phyloP scores from a whole-genome alignment of 306 rosid genomes.

The Dicorynia guianensis region DNA sequence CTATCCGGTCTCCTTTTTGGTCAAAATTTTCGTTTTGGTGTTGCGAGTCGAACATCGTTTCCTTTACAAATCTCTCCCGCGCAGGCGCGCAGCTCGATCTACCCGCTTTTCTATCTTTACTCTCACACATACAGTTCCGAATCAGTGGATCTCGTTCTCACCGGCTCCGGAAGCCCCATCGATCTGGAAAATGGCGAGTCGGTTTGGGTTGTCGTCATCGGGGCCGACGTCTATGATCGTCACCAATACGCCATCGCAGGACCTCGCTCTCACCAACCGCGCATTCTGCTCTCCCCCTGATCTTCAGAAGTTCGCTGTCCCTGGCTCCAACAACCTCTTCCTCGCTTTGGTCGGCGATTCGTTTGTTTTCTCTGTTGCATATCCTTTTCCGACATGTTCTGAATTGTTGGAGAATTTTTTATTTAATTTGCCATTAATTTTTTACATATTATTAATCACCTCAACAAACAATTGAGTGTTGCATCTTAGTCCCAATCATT shows the following conservation, averaged over 20 bases:
- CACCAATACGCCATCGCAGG: conserved; percentile 69
- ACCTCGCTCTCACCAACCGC: conserved; percentile 74
- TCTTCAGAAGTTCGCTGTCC: conserved; percentile 70
- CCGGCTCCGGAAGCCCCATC: not conserved
- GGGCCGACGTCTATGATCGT: conserved; percentile 62
- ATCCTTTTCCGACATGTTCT: conserved; percentile 73
- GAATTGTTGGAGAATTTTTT: not conserved
- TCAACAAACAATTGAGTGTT: not conserved
- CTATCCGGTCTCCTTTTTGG: too few species aligned
- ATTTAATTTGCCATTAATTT: not conserved
- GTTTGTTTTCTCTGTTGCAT: conserved; percentile 77
- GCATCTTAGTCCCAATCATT: not conserved
- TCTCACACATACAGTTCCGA: too few species aligned
- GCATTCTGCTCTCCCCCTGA: conserved; percentile 80
- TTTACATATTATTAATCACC: not conserved
- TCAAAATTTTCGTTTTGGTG: too few species aligned
- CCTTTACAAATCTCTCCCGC: too few species aligned
- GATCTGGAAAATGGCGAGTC: conserved; percentile 60
- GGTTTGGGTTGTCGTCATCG: conserved; percentile 57
- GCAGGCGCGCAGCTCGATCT: too few species aligned
- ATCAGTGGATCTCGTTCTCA: too few species aligned
- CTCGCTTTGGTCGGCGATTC: conserved; percentile 71
- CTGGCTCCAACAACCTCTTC: conserved; percentile 53
- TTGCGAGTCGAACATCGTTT: too few species aligned
- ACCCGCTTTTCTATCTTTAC: too few species aligned